Evolutionary conservation across 768 basidiomycete genomes (phyloP), one percentile per base, ranked within the genome.

Genomic region (Exidia glandulosa): DNA sequence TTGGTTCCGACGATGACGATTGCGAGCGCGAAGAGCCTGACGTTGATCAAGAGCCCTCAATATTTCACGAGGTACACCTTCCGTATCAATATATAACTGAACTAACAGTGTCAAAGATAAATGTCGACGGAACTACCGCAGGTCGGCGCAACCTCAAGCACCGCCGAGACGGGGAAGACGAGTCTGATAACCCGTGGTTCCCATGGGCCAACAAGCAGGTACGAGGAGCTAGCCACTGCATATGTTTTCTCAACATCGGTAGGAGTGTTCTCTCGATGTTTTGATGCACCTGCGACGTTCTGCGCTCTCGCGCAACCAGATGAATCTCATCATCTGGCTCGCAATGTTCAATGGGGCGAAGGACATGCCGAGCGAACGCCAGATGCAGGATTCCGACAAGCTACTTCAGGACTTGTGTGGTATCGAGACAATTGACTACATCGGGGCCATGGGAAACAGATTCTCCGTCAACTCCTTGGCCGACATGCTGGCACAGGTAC

Each of bases 401-500:
- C 23, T 33, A 52, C 64, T 72, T 2, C 70, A 72, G 50, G 60
- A 61, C 12, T 12, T 68, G 3, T 72, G 64, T 60, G 74, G 74
- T 0, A 65, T 75, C 19, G 52, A 66, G 1, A 69, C 67, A 27
- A 60, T 73, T 2, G 14, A 55, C 6, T 73, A 73, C 57, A 50
- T 66, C 10, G 74, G 74, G 3, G 66, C 65, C 0, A 63, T 72
- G 25, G 73, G 72, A 0, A 67, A 74, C 58, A 63, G 56, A 7
- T 74, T 72, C 54, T 69, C 67, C 63, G 67, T 72, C 3, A 76
- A 75, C 57, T 63, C 58, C 25, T 45, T 76, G 4, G 31, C 65
- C 0, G 58, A 68, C 19, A 70, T 75, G 27, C 67, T 74, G 32
- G 65, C 68, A 1, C 74, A 73, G 66, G 72, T 71, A 25, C n/a